Evolutionary conservation across 805 yeast species (phyloP).

Genomic region (Millerago galiae): DNA sequence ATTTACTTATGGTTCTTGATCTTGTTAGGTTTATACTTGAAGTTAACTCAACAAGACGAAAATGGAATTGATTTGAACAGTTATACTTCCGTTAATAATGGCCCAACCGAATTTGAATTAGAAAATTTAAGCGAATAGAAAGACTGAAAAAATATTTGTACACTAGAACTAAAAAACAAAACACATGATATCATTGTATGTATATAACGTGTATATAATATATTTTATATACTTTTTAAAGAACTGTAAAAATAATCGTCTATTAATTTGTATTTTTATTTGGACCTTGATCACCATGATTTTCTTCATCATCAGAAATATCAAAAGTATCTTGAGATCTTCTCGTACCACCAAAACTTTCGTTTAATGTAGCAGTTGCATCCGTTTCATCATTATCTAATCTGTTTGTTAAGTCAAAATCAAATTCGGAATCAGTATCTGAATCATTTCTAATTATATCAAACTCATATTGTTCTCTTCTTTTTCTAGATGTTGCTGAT

Average conservation of each 20-base stretch:
- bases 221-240: neutral
- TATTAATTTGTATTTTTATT: neutral
- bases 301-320: constrained; percentile 17
- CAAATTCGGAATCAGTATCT: constrained; percentile 70
- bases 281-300: constrained; percentile 3
- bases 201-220: neutral
- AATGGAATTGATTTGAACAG: constrained; percentile 5
- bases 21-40: constrained; percentile 53
- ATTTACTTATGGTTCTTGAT: constrained; percentile 59
- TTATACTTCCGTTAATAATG: constrained; percentile 11
- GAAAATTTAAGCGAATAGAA: constrained; percentile 12
- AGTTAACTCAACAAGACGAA: constrained; percentile 21
- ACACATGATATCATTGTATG: neutral
- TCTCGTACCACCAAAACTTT: constrained; percentile 9
- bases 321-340: constrained; percentile 18
- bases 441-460: constrained; percentile 42
- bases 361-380: constrained; percentile 3
- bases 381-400: constrained; percentile 26
- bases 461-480: constrained; percentile 30
- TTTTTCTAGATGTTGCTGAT: constrained; percentile 37
- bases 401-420: constrained; percentile 34
- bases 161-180: neutral
- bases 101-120: constrained; percentile 18
- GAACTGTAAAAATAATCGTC: neutral
- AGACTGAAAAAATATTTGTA: neutral